Evolutionary conservation across 2,329 filamentous ascomycete genomes (phyloP).

Genomic region (Aspergillus sp.): DNA sequence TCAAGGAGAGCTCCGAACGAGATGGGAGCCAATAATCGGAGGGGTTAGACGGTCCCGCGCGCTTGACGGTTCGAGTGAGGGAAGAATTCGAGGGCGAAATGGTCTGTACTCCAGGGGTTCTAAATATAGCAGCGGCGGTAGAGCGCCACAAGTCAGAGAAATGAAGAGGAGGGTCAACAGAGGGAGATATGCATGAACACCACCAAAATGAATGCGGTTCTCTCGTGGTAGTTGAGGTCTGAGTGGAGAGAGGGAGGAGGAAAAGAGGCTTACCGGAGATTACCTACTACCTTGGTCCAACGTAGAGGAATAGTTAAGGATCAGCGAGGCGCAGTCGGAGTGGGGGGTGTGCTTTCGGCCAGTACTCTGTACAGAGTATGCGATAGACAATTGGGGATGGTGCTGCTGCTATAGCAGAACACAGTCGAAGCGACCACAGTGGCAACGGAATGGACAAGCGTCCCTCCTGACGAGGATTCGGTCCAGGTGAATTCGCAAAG

Average conservation of each 20-base stretch:
- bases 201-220: conserved; percentile 7
- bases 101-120: conserved; percentile 21
- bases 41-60: conserved; percentile 15
- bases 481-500: neutral
- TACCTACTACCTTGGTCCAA: conserved; percentile 15
- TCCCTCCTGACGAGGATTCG: too few species aligned
- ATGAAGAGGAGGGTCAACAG: conserved; percentile 10
- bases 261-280: conserved; percentile 17
- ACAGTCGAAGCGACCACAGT: too few species aligned
- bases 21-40: conserved; percentile 16
- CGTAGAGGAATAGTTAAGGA: conserved; percentile 22
- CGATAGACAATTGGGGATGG: conserved; percentile 1
- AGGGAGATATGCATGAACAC: conserved; percentile 14
- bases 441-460: too few species aligned
- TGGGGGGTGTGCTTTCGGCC: conserved; percentile 7
- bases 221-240: conserved; percentile 5
- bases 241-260: conserved; percentile 4
- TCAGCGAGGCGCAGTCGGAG: conserved; percentile 26
- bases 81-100: conserved; percentile 10
- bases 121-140: conserved; percentile 35
- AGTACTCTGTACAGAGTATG: too few species aligned
- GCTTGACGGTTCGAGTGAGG: conserved; percentile 14
- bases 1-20: conserved; percentile 11
- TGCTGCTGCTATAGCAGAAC: neutral
- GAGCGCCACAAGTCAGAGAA: conserved; percentile 3